Evolutionary conservation across 805 yeast genomes (phyloP).

Genomic region (Ogataea henricii): DNA sequence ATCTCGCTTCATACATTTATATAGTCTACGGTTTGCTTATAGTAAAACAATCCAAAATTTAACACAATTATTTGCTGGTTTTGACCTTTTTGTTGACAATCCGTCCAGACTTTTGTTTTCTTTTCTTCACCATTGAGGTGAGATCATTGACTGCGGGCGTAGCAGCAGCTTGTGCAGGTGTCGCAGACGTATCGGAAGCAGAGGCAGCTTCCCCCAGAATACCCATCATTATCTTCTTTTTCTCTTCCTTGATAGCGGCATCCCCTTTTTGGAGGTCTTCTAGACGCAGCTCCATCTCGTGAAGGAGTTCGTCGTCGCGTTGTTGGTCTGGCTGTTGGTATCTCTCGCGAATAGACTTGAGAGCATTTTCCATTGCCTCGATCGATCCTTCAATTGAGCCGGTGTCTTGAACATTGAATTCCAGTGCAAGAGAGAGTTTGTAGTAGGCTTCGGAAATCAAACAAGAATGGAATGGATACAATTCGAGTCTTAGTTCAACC

Average conservation of each 20-base stretch:
- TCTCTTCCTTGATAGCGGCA: slow-evolving; percentile 48
- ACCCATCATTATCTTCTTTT: slow-evolving; percentile 56
- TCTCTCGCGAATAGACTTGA: slow-evolving; percentile 46
- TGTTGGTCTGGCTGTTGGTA: slow-evolving; percentile 40
- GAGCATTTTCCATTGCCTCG: slow-evolving; percentile 40
- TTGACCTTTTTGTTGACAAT: slow-evolving; percentile 20
- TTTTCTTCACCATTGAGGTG: slow-evolving; percentile 62
- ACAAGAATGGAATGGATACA: slow-evolving; percentile 55
- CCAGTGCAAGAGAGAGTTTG: slow-evolving; percentile 77
- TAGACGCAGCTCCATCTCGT: slow-evolving; percentile 57
- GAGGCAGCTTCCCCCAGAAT: slow-evolving; percentile 50
- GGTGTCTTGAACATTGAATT: slow-evolving; percentile 60
- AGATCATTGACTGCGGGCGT: slow-evolving; percentile 55
- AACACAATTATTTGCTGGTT: not conserved
- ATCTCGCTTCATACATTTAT: too few species aligned
- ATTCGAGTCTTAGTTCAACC: slow-evolving; percentile 51
- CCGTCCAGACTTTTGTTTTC: slow-evolving; percentile 26
- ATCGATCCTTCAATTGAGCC: slow-evolving; percentile 58
- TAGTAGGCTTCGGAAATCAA: slow-evolving; percentile 77
- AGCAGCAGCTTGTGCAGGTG: slow-evolving; percentile 19
- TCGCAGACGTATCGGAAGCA: slow-evolving; percentile 22
- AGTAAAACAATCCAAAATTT: not conserved
- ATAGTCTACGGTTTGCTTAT: too few species aligned
- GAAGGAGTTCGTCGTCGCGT: slow-evolving; percentile 47
- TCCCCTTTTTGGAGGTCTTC: slow-evolving; percentile 58